phyloP scores from a whole-genome alignment of 257 asterid species.

The Solanum arcanum region DNA sequence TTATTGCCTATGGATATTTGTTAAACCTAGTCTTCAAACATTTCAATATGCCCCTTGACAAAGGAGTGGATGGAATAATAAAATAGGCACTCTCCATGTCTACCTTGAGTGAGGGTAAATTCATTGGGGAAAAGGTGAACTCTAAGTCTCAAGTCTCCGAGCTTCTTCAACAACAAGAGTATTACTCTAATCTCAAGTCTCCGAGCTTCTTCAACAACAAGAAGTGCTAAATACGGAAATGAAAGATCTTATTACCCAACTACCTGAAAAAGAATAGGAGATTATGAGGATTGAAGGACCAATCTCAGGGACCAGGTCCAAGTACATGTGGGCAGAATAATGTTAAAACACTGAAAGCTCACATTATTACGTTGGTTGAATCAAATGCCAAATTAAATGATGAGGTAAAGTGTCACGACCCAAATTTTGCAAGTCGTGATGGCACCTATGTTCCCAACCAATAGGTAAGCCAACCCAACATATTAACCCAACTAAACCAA shows the following conservation, averaged over 20 bases:
- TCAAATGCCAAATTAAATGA: too few relatives aligned
- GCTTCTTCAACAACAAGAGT: too few relatives aligned
- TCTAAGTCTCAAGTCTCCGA: too few relatives aligned
- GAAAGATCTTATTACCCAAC: neutral
- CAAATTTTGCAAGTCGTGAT: too few relatives aligned
- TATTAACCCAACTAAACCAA: too few relatives aligned
- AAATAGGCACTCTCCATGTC: neutral
- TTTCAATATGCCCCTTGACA: neutral
- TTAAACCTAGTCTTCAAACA: neutral
- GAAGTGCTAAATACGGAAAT: neutral
- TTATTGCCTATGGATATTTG: neutral
- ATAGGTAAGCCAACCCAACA: too few relatives aligned
- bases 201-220: neutral
- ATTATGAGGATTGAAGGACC: too few relatives aligned
- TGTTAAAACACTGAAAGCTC: neutral
- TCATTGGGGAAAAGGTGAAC: neutral
- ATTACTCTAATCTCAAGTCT: too few relatives aligned
- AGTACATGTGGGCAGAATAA: neutral
- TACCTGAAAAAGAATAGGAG: too few relatives aligned
- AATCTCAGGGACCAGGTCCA: neutral
- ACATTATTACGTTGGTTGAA: neutral
- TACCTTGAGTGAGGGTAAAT: neutral
- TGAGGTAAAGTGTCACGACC: too few relatives aligned
- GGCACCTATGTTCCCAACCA: too few relatives aligned
- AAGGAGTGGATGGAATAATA: neutral